A percentile compares a stretch with the other conserved stretches of the same genome.
These are phyloP conservation scores for Plasmodium relictum DNA, from an alignment of 169 alveolate genomes.

Conservation along the genomic window DNA sequence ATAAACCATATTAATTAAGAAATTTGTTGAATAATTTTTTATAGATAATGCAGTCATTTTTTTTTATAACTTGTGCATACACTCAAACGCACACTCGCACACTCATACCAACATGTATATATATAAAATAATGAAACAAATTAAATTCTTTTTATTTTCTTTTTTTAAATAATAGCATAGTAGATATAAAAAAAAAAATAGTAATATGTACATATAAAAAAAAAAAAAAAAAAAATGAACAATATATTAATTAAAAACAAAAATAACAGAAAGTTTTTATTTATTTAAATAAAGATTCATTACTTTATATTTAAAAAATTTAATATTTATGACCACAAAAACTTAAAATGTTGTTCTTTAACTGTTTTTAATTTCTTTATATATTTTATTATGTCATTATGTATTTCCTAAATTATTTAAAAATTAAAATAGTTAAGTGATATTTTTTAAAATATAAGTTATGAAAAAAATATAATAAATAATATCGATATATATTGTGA, in stretches of 20 bases:
- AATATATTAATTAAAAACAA: background rate
- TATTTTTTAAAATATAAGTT: background rate
- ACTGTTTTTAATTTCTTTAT: background rate
- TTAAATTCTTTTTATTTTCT: background rate
- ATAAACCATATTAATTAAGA: background rate
- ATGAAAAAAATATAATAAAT: background rate
- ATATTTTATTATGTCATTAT: slow-evolving; percentile 30
- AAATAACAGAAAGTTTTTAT: background rate
- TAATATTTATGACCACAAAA: slow-evolving; percentile 52
- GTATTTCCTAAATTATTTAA: slow-evolving; percentile 40
- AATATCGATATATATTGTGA: background rate
- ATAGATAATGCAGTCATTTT: background rate
- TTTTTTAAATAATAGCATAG: background rate
- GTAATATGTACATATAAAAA: background rate
- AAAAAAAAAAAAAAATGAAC: background rate
- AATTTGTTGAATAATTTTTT: background rate
- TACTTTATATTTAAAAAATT: background rate
- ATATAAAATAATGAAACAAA: background rate
- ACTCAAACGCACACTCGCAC: background rate
- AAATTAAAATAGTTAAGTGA: background rate
- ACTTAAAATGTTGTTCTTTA: slow-evolving; percentile 20
- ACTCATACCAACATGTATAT: background rate
- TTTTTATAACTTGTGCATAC: background rate
- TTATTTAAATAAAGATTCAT: background rate
- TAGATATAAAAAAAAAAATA: background rate